Base-by-base conservation (phyloP, 1,139 yeast species). In the Arxiozyma telluris region DNA sequence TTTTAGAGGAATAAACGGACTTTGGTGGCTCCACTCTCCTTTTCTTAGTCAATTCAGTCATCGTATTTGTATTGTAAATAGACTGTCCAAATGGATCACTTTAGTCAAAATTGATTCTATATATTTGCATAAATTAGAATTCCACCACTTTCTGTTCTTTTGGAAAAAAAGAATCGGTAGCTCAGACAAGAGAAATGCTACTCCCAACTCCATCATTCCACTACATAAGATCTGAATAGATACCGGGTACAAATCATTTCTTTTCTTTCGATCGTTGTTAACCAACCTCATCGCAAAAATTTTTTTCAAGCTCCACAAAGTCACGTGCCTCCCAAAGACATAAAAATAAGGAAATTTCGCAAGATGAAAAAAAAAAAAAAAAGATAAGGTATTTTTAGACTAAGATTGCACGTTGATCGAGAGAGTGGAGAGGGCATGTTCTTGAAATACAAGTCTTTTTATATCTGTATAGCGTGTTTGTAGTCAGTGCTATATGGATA, bases 1-100 rank as follows among this genome's bases (percentile, higher is more conserved):
- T 72, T 59, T 73, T 76, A 1, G 82, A 78, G 4, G 70, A 52
- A n/a, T 25, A 47, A 25, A 52, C 54, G 20, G 51, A 23, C 18
- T 41, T 23, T 20, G 25, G 23, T 7, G 20, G 44, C 23, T 42
- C 52, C 8, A 54, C 15, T 49, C 52, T 55, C 53, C 62, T 59
- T 45, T 42, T 58, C 53, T 59, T 60, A n/a, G 6, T 30, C 6
- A 47, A 12, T 21, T 46, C 49, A 18, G 49, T 46, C 49, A 46
- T 46, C 12, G 9, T 30, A 45, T 20, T 12, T n/a, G 4, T 34
- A 15, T 3, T 4, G n/a, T 34, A 12, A 15, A 15, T 12, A 34
- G n/a, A 34, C 39, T 15, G 17, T 34, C n/a, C 39, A 34, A 27
- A 27, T 8, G 7, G 30, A 27, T 6, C 30, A 23, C 6, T 6